Evolutionary conservation across 257 asterid genomes (phyloP).

Genomic region (Nicotiana obtusifolia): DNA sequence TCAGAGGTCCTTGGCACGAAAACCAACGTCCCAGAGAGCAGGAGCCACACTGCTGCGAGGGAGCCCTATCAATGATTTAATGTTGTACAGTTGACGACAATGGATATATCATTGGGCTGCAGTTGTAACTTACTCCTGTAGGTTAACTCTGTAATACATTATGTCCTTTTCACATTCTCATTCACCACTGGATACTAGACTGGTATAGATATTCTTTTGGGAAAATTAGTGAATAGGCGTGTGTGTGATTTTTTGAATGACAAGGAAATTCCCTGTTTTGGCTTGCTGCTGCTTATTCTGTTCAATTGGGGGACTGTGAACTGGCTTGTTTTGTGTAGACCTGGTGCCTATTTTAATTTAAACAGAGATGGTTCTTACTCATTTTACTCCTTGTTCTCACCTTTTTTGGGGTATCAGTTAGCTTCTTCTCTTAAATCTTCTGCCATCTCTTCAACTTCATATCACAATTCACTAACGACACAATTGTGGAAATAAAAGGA

Average conservation of each 20-base stretch:
- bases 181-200: conserved; percentile 1
- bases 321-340: neutral
- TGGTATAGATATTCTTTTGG: conserved; percentile 9
- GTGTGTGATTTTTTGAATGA: conserved; percentile 12
- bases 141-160: conserved; percentile 8
- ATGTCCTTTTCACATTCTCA: neutral
- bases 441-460: neutral
- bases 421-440: neutral
- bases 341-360: neutral
- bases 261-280: neutral
- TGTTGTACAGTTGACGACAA: conserved; percentile 20
- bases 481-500: neutral
- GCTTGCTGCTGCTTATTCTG: neutral
- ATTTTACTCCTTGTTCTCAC: neutral
- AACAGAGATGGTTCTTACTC: neutral
- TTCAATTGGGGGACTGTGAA: neutral
- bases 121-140: conserved; percentile 16
- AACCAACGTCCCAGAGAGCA: conserved; percentile 15
- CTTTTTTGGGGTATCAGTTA: neutral
- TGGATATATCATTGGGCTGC: conserved; percentile 12
- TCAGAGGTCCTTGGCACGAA: conserved; percentile 36
- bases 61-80: conserved; percentile 42
- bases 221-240: neutral
- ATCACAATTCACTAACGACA: neutral
- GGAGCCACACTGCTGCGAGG: conserved; percentile 30